Base-by-base conservation (phyloP, 1,284 basidiomycete species). In the Schizophyllum commune region DNA sequence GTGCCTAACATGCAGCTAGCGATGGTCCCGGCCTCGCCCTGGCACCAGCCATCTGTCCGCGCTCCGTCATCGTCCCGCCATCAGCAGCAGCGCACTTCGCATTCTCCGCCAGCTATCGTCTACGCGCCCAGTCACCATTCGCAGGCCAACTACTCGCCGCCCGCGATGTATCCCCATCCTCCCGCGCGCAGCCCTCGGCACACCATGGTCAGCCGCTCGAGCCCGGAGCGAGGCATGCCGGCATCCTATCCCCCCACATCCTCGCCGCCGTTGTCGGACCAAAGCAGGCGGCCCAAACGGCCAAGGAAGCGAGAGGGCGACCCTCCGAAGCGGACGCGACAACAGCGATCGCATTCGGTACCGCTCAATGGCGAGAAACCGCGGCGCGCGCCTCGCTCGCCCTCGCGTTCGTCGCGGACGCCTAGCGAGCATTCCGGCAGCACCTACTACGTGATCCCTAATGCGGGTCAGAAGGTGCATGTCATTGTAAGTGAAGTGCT, bases 371-470 rank as follows among this genome's bases (percentile, higher is more conserved):
- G 53, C 15, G 27, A 13, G 27, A 55, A 55, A 21, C 53, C 53
- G 19, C 53, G 53, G 11, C 27, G 53, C 11, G 15, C 53, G 53
- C 53, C 53, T 13, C 53, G 11, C 11, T 55, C 53, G 53, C 68
- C 73, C 19, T 64, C 67, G 27, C 71, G 75, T 20, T 65, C 71
- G 55, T 71, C 77, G 60, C 79, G 83, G 22, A 71, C 74, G 6
- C 73, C 70, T 39, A 85, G 79, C 65, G 72, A 76, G 15, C 80
- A 79, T 52, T 85, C 85, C 9, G 84, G 80, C 19, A 83, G 85
- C 68, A 89, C 87, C 5, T 89, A 89, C 74, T 89, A 88, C 70
- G 82, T 89, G 64, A 76, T 88, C 32, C 85, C 86, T 5, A 77
- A 79, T 13, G 79, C 81, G 9, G 84, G 84, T 20, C 85, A 88